Evolutionary conservation across 371 early-diverging fungal species (phyloP).

Genomic region (Caulochytrium protostelioides): DNA sequence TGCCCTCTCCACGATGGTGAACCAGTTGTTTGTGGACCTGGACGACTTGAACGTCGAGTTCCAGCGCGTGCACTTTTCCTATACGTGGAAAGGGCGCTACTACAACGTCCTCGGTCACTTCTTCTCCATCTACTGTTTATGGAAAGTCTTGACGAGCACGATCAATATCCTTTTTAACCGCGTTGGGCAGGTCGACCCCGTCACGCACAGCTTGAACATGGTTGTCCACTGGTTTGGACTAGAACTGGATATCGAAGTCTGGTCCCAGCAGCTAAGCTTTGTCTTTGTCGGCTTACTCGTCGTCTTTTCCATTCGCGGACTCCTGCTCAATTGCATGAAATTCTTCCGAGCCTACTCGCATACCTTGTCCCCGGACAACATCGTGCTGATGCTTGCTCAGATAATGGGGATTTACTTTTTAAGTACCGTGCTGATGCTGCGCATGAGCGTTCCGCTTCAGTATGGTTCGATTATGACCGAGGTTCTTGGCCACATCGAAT

Average conservation of each 20-base stretch:
- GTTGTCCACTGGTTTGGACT: slow-evolving; percentile 37
- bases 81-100: slow-evolving; percentile 53
- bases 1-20: slow-evolving; percentile 35
- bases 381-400: slow-evolving; percentile 56
- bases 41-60: slow-evolving; percentile 36
- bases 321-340: slow-evolving; percentile 47
- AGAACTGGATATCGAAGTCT: slow-evolving; percentile 47
- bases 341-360: not conserved
- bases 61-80: slow-evolving; percentile 36
- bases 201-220: slow-evolving; percentile 50
- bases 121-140: slow-evolving; percentile 71
- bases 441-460: slow-evolving; percentile 58
- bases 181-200: slow-evolving; percentile 58
- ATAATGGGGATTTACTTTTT: slow-evolving; percentile 84
- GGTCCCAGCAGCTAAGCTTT: slow-evolving; percentile 81
- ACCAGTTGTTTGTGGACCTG: slow-evolving; percentile 35
- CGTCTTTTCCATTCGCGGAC: slow-evolving; percentile 57
- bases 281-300: slow-evolving; percentile 73
- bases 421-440: slow-evolving; percentile 70
- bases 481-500: slow-evolving; percentile 49
- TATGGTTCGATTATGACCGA: slow-evolving; percentile 50
- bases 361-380: slow-evolving; percentile 29
- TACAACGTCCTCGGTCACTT: slow-evolving; percentile 51
- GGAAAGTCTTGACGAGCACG: slow-evolving; percentile 51
- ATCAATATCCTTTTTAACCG: slow-evolving; percentile 56